Conservation (phyloP, 2,329 filamentous ascomycete genomes). For the Mycogone perniciosa region DNA sequence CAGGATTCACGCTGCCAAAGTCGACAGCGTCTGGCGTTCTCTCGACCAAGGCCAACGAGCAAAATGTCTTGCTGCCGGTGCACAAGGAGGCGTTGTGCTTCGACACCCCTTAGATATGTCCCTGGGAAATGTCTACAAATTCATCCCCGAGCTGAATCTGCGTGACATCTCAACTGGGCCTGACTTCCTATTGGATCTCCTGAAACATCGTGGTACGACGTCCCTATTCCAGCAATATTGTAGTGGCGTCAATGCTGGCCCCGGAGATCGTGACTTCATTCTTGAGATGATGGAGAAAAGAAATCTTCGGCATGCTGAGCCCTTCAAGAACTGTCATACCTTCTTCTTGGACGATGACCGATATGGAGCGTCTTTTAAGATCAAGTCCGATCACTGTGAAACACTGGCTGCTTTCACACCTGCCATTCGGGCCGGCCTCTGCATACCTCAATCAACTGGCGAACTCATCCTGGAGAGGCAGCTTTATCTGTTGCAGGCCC, state of each 20-base stretch:
- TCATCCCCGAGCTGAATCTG: constrained; percentile 40
- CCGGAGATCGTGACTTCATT: constrained; percentile 33
- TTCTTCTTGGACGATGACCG: constrained; percentile 26
- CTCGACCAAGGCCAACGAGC: constrained; percentile 29
- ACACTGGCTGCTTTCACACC: constrained; percentile 13
- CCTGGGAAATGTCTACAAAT: constrained; percentile 31
- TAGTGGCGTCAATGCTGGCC: constrained; percentile 22
- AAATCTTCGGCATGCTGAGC: constrained; percentile 24
- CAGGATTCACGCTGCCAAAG: constrained; percentile 24
- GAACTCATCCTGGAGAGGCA: constrained; percentile 37
- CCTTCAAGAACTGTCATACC: constrained; percentile 28
- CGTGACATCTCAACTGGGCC: constrained; percentile 27
- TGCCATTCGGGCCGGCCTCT: constrained; percentile 18
- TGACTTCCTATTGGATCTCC: constrained; percentile 26
- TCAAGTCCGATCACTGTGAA: constrained; percentile 9
- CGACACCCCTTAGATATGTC: constrained; percentile 28
- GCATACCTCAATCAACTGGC: constrained; percentile 24
- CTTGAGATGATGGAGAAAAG: constrained; percentile 26
- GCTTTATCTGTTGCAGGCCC: constrained; percentile 26
- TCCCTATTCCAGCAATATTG: constrained; percentile 29
- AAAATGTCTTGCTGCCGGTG: constrained; percentile 29
- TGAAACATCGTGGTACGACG: constrained; percentile 33
- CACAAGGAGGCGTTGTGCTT: constrained; percentile 28
- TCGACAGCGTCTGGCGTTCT: constrained; percentile 35
- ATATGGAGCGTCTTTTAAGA: constrained; percentile 33